A percentile compares a stretch with the other conserved stretches of the same genome.
These are phyloP conservation scores for Fusarium devonianum DNA, from an alignment of 2,329 filamentous ascomycete genomes.

Conservation along the genomic window DNA sequence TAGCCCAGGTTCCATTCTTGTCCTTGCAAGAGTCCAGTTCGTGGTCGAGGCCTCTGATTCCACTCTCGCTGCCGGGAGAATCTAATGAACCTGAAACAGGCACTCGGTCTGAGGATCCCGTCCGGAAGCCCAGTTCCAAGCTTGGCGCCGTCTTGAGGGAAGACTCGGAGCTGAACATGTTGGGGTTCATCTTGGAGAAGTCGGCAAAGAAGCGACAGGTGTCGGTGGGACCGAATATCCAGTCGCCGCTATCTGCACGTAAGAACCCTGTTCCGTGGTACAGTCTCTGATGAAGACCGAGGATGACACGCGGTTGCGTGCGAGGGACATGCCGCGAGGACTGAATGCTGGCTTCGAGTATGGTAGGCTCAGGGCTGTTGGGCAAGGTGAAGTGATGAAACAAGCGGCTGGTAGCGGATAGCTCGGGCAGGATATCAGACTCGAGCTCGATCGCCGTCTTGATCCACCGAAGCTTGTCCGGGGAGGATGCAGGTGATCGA, in stretches of 20 bases:
- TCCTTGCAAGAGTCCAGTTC: slow-evolving; percentile 40
- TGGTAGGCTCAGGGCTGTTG: slow-evolving; percentile 41
- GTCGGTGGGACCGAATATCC: slow-evolving; percentile 41
- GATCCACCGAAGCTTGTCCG: slow-evolving; percentile 31
- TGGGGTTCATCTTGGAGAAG: slow-evolving; percentile 44
- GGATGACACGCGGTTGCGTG: slow-evolving; percentile 40
- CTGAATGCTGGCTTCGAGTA: slow-evolving; percentile 49
- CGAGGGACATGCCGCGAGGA: slow-evolving; percentile 29
- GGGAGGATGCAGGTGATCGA: slow-evolving; percentile 18
- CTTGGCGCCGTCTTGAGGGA: slow-evolving; percentile 46
- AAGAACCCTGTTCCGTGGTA: slow-evolving; percentile 48
- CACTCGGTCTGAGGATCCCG: slow-evolving; percentile 26
- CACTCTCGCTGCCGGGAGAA: slow-evolving; percentile 39
- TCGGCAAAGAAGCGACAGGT: slow-evolving; percentile 46
- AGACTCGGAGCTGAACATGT: slow-evolving; percentile 42
- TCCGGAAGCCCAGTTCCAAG: slow-evolving; percentile 53
- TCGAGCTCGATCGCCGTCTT: slow-evolving; percentile 38
- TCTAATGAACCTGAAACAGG: slow-evolving; percentile 20
- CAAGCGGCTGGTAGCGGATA: slow-evolving; percentile 48
- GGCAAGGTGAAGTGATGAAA: slow-evolving; percentile 45
- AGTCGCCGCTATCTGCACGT: slow-evolving; percentile 53
- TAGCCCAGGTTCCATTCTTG: slow-evolving; percentile 51
- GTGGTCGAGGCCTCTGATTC: slow-evolving; percentile 49
- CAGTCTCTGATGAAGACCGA: slow-evolving; percentile 47
- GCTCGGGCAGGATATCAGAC: slow-evolving; percentile 49